Evolutionary conservation across 2,329 filamentous ascomycete genomes (phyloP), one percentile per base, ranked within the genome.

Genomic region (Hypoxylon sp.): DNA sequence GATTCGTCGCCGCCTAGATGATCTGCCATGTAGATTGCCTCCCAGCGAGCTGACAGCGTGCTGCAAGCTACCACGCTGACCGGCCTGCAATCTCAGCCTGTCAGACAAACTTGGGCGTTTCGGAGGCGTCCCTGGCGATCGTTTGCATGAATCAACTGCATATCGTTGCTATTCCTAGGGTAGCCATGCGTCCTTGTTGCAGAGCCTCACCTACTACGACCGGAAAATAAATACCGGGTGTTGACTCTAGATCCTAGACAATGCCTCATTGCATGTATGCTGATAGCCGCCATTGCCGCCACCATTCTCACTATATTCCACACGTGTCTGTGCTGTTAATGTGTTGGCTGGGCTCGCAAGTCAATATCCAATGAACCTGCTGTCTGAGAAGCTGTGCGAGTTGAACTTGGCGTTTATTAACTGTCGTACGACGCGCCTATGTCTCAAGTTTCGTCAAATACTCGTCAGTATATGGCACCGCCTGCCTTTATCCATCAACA

Each of bases 381-480:
- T 21, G 36, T 46, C 5, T 46, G n/a, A 21, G 1, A 28, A 21
- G 52, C 41, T 5, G 48, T 46, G 41, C 49, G 17, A 43, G 32
- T 19, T 52, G 56, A 43, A 56, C 38, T 53, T 13, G 50, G 59
- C 55, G 23, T 49, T 60, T 60, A 60, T 46, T 55, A 49, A 43
- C 51, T 58, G 67, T 17, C n/a, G 67, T 69, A 56, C 23, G 21
- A 63, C 63, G 19, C 36, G 38, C 32, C 28, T 9, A 51, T 57
- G 55, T 64, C 41, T 53, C 48, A 28, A 49, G 45, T 45, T 48
- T 63, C 67, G 67, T 69, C 59, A 67, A 46, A 51, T 43, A n/a
- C 14, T 63, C 60, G 63, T 69, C 58, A 67, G 51, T 25, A 11
- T 25, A n/a, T 19, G 25, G 48, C 57, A 25, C 28, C n/a, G 19